Evolutionary conservation across 2,329 filamentous ascomycete species (phyloP), one percentile per base, ranked within the genome.

Genomic region (Hymenoscyphus salicellus): DNA sequence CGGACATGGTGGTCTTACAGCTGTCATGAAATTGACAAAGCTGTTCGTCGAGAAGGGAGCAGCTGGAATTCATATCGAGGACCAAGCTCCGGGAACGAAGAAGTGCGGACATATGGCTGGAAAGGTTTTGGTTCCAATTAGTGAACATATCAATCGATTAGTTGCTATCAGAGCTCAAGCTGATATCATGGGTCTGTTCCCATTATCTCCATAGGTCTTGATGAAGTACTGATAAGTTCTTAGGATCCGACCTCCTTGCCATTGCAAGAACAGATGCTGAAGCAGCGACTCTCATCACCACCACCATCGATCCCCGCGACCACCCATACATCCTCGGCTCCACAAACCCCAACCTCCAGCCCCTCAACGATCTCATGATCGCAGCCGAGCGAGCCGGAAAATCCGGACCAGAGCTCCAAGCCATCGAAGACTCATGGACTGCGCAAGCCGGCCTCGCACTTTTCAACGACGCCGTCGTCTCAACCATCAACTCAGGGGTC

Each of bases 91-190:
- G 2, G 95, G 95, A 62, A 98, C 95, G 59, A 99, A 99, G 87
- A 99, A 99, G 86, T 99, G 95, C 78, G 95, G 95, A 69, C 95
- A 98, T 81, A 98, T 98, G 95, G 95, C 95, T 70, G 95, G 95
- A 75, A 98, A 98, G 82, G 95, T 98, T 55, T 84, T 99, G 66
- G 95, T 99, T 61, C 95, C 95, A 60, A 96, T 97, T 76, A 91
- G 88, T 79, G 95, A 99, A 82, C 95, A 99, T 82, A 97, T 98
- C 81, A 98, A 97, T 83, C 90, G 95, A 63, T 84, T 99, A 62
- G 93, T 99, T 60, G 93, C 95, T 72, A 98, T 99, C 77, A 90
- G 95, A 66, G 94, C 95, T 4, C 95, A 99, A 80, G 94, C 95
- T 72, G 95, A 99, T 77, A 98, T 99, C 75, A 98, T 99, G 95